Base-by-base conservation (phyloP, 1,284 basidiomycete genomes). In the Apiotrichum gamsii region DNA sequence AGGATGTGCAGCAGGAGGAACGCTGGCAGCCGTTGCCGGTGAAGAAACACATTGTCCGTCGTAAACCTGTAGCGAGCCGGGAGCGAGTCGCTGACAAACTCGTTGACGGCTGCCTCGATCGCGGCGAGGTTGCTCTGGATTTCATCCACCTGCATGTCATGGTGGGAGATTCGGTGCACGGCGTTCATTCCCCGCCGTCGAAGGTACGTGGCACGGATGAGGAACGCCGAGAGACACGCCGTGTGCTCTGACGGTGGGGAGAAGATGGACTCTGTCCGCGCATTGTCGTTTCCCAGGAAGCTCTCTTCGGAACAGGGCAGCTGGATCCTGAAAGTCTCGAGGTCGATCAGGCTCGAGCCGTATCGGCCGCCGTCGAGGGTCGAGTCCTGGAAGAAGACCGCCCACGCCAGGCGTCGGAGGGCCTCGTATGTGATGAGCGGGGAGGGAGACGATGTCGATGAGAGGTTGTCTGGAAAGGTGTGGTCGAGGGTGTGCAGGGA, bases 361-460 rank as follows among this genome's bases (percentile, higher is more conserved):
- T 49, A 48, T 16, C 47, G 44, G 8, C 57, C 57, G 14, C 57
- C 57, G 36, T 59, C 57, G 8, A 56, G 34, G 18, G 52, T 56
- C 8, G 50, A 46, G 28, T 59, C 57, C 14, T 54, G 46, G 40
- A 37, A 54, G 47, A 50, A 59, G 5, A 59, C 57, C 2, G 54
- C 42, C 57, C 57, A 59, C 4, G 57, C 57, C 3, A 56, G 49
- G 13, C 57, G 44, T 9, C 57, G 49, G n/a, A 59, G 46, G 16
- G 47, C 51, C 32, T 56, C 57, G 11, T 24, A 28, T 18, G 47
- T 29, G 8, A 59, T 35, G 31, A 59, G 33, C 3, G 54, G 57
- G 21, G 44, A 39, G 9, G 39, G 29, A 5, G 29, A 30, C 21
- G 44, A 29, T 23, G 31, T 37, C 23, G 23, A 16, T n/a, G n/a